Percentiles rank a stretch among this genome's conserved stretches.
phyloP scores from a whole-genome alignment of 768 basidiomycete species.

The Baorangia bicolor region DNA sequence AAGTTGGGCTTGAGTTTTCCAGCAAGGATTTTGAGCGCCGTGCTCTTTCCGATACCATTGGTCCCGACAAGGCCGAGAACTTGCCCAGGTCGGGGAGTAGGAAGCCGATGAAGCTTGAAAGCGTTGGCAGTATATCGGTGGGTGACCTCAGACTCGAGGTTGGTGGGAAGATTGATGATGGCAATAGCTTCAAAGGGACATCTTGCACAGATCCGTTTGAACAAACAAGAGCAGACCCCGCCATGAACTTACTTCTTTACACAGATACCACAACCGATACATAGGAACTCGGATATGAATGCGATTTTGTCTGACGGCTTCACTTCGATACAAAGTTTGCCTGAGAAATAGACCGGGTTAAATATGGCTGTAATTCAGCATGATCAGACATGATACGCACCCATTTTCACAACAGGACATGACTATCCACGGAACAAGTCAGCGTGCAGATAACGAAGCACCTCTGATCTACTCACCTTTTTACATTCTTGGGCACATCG shows the following conservation, averaged over 20 bases:
- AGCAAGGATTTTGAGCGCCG: constrained; percentile 93
- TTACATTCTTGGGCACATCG: constrained; percentile 97
- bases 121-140: constrained; percentile 98
- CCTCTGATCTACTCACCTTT: constrained; percentile 53
- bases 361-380: background rate
- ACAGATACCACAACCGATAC: constrained; percentile 99
- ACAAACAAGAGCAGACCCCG: background rate
- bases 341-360: constrained; percentile 37
- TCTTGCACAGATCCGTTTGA: constrained; percentile 42
- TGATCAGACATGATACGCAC: constrained; percentile 40
- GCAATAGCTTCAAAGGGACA: constrained; percentile 99
- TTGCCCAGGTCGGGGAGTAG: constrained; percentile 95
- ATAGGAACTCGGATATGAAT: constrained; percentile 97
- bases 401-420: constrained; percentile 98
- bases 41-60: constrained; percentile 99
- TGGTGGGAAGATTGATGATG: constrained; percentile 98
- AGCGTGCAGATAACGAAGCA: constrained; percentile 2
- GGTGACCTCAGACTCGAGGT: constrained; percentile 92
- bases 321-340: constrained; percentile 98
- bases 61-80: constrained; percentile 98
- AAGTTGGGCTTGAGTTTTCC: constrained; percentile 98
- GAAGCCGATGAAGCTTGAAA: constrained; percentile 97
- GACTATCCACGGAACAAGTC: constrained; percentile 44
- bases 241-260: constrained; percentile 84
- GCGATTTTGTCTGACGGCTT: constrained; percentile 95